These are phyloP conservation scores for Gleditsia sinensis DNA, from an alignment of 306 rosid species.

Conservation along the genomic window DNA sequence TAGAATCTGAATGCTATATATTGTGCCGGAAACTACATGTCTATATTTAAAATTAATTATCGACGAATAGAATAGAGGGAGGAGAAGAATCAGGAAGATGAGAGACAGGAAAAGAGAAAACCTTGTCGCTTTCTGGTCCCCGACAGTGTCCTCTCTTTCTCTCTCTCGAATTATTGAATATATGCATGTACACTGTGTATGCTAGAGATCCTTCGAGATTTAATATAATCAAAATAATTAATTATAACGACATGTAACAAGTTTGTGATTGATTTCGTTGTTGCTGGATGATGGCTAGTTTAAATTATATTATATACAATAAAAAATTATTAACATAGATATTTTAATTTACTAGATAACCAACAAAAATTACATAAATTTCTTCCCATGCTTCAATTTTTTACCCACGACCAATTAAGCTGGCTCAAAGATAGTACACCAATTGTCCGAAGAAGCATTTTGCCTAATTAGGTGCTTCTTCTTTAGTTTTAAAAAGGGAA, in stretches of 20 bases:
- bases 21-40: too few species aligned
- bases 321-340: too few species aligned
- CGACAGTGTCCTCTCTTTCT: neutral
- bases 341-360: too few species aligned
- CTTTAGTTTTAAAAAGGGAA: neutral
- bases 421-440: neutral
- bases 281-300: too few species aligned
- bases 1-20: too few species aligned
- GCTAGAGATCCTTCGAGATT: conserved; percentile 8
- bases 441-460: neutral
- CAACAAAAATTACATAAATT: too few species aligned
- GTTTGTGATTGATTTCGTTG: too few species aligned
- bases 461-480: neutral
- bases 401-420: neutral
- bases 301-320: too few species aligned
- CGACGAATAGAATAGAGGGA: neutral
- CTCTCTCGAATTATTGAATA: conserved; percentile 18
- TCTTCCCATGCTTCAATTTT: too few species aligned
- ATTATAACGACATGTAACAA: neutral
- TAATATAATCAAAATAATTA: neutral
- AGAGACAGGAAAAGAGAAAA: neutral
- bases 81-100: too few species aligned
- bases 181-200: neutral
- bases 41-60: too few species aligned
- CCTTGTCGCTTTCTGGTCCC: conserved; percentile 1